Base-by-base conservation (phyloP, 495 filamentous ascomycete genomes). In the Penicillium paradoxum region DNA sequence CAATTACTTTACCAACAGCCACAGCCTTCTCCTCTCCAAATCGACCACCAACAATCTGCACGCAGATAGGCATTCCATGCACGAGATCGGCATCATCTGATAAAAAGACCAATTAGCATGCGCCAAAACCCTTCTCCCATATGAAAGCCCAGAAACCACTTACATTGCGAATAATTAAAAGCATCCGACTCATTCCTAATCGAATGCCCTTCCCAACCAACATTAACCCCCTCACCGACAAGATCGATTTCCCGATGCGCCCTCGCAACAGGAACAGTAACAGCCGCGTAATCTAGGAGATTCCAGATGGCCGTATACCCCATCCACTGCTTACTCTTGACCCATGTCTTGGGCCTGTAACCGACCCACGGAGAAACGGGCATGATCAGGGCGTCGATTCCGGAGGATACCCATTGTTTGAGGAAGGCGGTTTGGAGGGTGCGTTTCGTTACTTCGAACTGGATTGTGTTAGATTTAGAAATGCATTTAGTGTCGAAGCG, bases 301-400 rank as follows among this genome's bases (percentile, higher is more conserved):
- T 89, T 88, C 82, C 82, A 89, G 55, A 86, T 75, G 4, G 67
- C 64, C 0, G 83, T 85, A 53, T 87, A 89, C 0, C 75, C 74
- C 69, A 83, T 76, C 62, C 81, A 86, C 39, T 75, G 75, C 4
- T 73, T 66, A 10, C 75, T 81, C 21, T 74, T 69, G n/a, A 82
- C 63, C 70, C 71, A 73, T 0, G 62, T 63, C 44, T 68, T 65
- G 7, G 77, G 64, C 60, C 68, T 43, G 71, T 78, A 54, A 69
- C 82, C 37, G 55, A 78, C 50, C 83, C 78, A 51, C 66, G 83
- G 29, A 53, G 74, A 29, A 55, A 81, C 44, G 77, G 84, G 68
- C 73, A 82, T 66, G 0, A 90, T 59, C 22, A 90, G 75, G 2
- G 79, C 82, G 68, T 90, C 87, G 21, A 87, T 73, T n/a, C 59